phyloP scores from a whole-genome alignment of 2,329 filamentous ascomycete species.

The Botrytis fabae region DNA sequence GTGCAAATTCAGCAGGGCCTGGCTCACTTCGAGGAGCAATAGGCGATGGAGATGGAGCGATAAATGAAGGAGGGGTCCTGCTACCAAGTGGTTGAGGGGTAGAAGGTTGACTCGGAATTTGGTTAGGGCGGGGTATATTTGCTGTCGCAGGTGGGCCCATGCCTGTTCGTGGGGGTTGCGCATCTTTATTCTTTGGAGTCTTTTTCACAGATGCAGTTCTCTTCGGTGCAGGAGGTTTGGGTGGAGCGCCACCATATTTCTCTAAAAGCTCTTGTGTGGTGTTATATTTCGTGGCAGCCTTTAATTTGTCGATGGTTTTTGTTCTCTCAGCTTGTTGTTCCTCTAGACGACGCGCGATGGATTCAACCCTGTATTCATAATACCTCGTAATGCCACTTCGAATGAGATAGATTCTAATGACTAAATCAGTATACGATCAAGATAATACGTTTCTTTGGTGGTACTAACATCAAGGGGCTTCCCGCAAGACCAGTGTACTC shows the following conservation, averaged over 20 bases:
- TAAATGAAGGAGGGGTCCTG: slow-evolving; percentile 15
- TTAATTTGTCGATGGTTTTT: slow-evolving; percentile 89
- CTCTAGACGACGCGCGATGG: slow-evolving; percentile 67
- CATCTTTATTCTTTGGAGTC: slow-evolving; percentile 28
- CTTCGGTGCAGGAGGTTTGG: slow-evolving; percentile 34
- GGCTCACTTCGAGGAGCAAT: slow-evolving; percentile 30
- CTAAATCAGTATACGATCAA: slow-evolving; percentile 30
- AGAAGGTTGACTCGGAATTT: slow-evolving; percentile 33
- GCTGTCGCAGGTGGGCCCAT: slow-evolving; percentile 62
- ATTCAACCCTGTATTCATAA: slow-evolving; percentile 80
- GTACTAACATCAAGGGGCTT: slow-evolving; percentile 72
- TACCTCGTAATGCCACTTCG: slow-evolving; percentile 66
- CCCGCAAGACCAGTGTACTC: slow-evolving; percentile 80
- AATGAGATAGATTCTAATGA: slow-evolving; percentile 71
- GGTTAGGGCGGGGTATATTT: slow-evolving; percentile 53
- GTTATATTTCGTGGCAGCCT: slow-evolving; percentile 93
- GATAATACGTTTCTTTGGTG: background rate
- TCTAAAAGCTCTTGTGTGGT: slow-evolving; percentile 90
- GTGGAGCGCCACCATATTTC: slow-evolving; percentile 73
- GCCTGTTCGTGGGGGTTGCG: slow-evolving; percentile 45
- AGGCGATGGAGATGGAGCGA: slow-evolving; percentile 28
- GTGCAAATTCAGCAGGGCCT: slow-evolving; percentile 65
- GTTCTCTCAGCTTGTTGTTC: slow-evolving; percentile 76
- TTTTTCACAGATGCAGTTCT: slow-evolving; percentile 35
- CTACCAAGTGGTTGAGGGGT: slow-evolving; percentile 30